Conservation (phyloP, 352 stramenopile species). For the Phytophthora foliorum region DNA sequence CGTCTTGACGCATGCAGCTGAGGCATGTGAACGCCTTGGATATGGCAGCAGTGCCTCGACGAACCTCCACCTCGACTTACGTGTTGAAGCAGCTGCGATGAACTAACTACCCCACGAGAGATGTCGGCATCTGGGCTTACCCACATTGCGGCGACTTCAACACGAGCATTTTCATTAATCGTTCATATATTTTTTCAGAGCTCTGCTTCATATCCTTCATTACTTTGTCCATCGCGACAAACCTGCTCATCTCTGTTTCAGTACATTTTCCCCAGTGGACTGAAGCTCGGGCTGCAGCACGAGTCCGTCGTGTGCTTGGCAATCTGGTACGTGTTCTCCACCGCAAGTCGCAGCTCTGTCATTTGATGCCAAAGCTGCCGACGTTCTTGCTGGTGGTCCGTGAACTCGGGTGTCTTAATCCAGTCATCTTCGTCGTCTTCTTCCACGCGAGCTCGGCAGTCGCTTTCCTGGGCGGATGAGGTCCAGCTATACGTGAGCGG, state of each 20-base stretch:
- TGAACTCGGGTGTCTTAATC: constrained; percentile 42
- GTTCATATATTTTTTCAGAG: background rate
- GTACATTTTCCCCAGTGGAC: constrained; percentile 21
- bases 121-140: no score
- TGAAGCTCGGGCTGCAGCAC: constrained; percentile 35
- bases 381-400: constrained; percentile 36
- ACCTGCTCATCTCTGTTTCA: constrained; percentile 1
- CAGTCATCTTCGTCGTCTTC: constrained; percentile 45
- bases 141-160: no score
- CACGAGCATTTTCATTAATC: background rate
- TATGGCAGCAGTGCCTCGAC: background rate
- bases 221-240: background rate
- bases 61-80: background rate
- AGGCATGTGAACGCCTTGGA: constrained; percentile 1
- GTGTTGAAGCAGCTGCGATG: constrained; percentile 12
- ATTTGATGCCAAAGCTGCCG: constrained; percentile 51
- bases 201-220: background rate
- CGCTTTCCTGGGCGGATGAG: constrained; percentile 32
- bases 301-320: constrained; percentile 51
- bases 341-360: constrained; percentile 51
- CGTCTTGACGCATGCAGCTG: constrained; percentile 25
- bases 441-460: constrained; percentile 34
- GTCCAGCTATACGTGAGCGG: constrained; percentile 34
- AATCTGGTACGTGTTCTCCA: constrained; percentile 58
- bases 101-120: background rate